phyloP scores from a whole-genome alignment of 495 filamentous ascomycete genomes.

The Penicillium salamii region DNA sequence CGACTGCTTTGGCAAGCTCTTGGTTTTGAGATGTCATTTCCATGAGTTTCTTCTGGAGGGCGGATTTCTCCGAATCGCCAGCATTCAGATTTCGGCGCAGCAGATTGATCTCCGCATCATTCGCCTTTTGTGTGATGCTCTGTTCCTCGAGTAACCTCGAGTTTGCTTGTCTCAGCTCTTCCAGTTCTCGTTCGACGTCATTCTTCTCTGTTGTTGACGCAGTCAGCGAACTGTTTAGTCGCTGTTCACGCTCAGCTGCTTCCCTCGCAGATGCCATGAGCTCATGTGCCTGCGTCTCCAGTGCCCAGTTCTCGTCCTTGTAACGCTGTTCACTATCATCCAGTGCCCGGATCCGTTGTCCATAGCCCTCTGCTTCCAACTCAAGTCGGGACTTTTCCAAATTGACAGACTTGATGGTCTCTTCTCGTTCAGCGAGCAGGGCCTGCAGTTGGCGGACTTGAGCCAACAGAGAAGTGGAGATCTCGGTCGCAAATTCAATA shows the following conservation, averaged over 20 bases:
- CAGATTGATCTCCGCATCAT: slow-evolving; percentile 80
- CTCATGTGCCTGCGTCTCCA: slow-evolving; percentile 87
- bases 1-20: slow-evolving; percentile 78
- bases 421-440: slow-evolving; percentile 80
- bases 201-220: slow-evolving; percentile 71
- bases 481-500: slow-evolving; percentile 94
- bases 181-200: slow-evolving; percentile 73
- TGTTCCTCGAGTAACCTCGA: slow-evolving; percentile 81
- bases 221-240: slow-evolving; percentile 68
- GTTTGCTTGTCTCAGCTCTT: slow-evolving; percentile 77
- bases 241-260: slow-evolving; percentile 72
- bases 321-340: slow-evolving; percentile 93
- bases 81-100: slow-evolving; percentile 71
- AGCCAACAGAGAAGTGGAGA: slow-evolving; percentile 82
- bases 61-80: slow-evolving; percentile 68
- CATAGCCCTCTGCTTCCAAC: slow-evolving; percentile 73
- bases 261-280: slow-evolving; percentile 67
- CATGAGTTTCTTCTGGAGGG: slow-evolving; percentile 76
- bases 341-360: slow-evolving; percentile 71
- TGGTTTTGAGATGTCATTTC: slow-evolving; percentile 84
- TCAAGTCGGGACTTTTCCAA: slow-evolving; percentile 75
- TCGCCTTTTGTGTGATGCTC: slow-evolving; percentile 67
- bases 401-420: slow-evolving; percentile 70
- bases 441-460: slow-evolving; percentile 88
- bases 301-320: slow-evolving; percentile 97